Evolutionary conservation across 306 rosid genomes (phyloP).

Genomic region (Fragaria ananassa): DNA sequence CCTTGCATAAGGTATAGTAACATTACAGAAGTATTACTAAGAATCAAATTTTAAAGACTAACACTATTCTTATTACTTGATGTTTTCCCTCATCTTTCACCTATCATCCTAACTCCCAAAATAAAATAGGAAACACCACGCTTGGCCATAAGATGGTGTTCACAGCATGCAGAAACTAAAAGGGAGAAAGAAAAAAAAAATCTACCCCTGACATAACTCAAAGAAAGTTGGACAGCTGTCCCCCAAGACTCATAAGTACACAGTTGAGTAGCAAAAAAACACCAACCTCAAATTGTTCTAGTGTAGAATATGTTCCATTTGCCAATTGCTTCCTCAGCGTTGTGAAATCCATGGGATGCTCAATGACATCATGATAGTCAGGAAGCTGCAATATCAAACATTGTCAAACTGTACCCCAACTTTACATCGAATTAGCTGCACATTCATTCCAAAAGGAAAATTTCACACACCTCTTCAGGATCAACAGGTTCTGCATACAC

Average conservation of each 20-base stretch:
- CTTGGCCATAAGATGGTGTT: not conserved
- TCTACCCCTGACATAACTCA: too few species aligned
- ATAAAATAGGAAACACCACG: not conserved
- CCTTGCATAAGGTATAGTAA: not conserved
- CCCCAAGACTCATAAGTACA: not conserved
- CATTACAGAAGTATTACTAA: not conserved
- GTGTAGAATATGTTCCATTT: conserved; percentile 63
- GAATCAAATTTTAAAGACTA: not conserved
- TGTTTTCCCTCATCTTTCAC: not conserved
- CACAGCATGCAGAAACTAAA: not conserved
- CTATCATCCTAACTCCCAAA: not conserved
- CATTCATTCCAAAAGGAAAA: not conserved
- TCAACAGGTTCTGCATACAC: conserved; percentile 98
- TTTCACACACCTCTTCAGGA: conserved; percentile 80
- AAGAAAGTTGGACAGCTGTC: not conserved
- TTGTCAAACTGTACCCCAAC: conserved; percentile 19
- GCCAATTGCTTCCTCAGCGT: conserved; percentile 84
- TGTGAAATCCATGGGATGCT: conserved; percentile 95
- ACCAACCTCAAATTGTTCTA: conserved; percentile 91
- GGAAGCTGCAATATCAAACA: conserved; percentile 70
- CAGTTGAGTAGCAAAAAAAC: conserved; percentile 13
- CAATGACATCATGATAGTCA: conserved; percentile 86
- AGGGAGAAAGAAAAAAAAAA: not conserved
- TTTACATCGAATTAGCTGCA: conserved; percentile 3
- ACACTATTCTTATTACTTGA: not conserved